Conservation (phyloP, 257 asterid species). For the Solanum etuberosum region DNA sequence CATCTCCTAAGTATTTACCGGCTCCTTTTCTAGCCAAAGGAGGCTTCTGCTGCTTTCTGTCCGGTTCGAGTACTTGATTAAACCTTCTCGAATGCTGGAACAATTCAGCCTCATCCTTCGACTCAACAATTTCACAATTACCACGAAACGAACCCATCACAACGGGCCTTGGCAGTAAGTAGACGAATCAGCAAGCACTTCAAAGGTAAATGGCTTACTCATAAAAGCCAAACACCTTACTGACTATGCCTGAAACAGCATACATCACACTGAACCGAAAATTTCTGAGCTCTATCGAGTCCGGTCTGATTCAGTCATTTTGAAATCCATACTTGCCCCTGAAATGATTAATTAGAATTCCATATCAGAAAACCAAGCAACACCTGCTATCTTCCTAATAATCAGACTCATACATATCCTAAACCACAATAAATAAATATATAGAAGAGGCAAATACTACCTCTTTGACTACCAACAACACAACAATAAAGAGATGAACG, state of each 20-base stretch:
- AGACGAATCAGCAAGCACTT: slow-evolving; percentile 3
- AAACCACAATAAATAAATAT: not conserved
- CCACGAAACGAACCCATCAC: slow-evolving; percentile 51
- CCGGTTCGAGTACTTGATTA: slow-evolving; percentile 5
- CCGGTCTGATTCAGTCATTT: not conserved
- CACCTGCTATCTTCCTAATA: not conserved
- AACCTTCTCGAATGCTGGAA: slow-evolving; percentile 1
- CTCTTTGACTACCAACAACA: not conserved
- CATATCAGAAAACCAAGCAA: not conserved
- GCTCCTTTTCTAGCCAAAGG: slow-evolving; percentile 22
- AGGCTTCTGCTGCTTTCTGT: slow-evolving; percentile 21
- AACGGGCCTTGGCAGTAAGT: not conserved
- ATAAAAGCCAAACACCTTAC: not conserved
- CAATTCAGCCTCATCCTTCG: slow-evolving; percentile 32
- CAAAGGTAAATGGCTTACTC: not conserved
- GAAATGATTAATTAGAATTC: not conserved
- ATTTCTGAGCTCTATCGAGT: not conserved
- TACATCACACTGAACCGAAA: not conserved
- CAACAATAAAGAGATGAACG: not conserved
- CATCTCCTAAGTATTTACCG: slow-evolving; percentile 23
- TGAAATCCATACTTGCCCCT: not conserved
- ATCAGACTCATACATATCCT: not conserved
- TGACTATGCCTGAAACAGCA: not conserved
- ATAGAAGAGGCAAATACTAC: not conserved
- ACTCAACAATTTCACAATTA: slow-evolving; percentile 62